Base-by-base conservation (phyloP, 345 rosid species). In the Acer yangbiense region DNA sequence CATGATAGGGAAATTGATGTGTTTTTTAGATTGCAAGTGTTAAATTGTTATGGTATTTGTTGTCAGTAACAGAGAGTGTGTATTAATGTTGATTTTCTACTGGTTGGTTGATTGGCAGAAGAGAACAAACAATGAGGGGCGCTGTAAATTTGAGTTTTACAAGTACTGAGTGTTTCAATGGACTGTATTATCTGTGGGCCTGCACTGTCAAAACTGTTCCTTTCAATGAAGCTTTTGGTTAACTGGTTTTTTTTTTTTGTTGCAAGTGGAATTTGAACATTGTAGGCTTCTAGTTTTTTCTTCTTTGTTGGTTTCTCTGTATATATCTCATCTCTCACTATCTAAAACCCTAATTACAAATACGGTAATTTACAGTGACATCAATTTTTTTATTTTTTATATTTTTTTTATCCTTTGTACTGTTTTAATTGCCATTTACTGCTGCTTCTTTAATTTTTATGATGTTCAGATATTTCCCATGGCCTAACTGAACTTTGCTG, bases 141-240 rank as follows among this genome's bases (percentile, higher is more conserved):
- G 72, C 86, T 74, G 86, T 84, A 77, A 83, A 84, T 60, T 72
- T 58, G 20, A 64, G 48, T 60, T 76, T 54, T 48, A 60, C 21
- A 70, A 43, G 25, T 9, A 72, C 61, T 63, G 80, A 71, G 50
- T 68, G 71, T 52, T 69, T 27, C 44, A 76, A 78, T 41, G 32
- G 77, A 80, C 55, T 82, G 71, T 83, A 35, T 67, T 67, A 77
- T 83, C 68, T 77, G 92, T 85, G 86, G 85, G 85, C 81, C 84
- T 86, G 71, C 81, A 82, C 85, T 77, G 93, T 88, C 71, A 91
- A 86, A 93, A 84, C 85, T 87, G 89, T 85, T 78, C 67, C 78
- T 78, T 39, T 85, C 89, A 85, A 85, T 71, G 68, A 70, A 83
- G 79, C 61, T 78, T 65, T 69, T 60, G 80, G 81, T 80, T 83